A percentile compares a stretch with the other conserved stretches of the same genome.
phyloP scores from a whole-genome alignment of 495 filamentous ascomycete genomes.

The Friedmanniomyces simplex region DNA sequence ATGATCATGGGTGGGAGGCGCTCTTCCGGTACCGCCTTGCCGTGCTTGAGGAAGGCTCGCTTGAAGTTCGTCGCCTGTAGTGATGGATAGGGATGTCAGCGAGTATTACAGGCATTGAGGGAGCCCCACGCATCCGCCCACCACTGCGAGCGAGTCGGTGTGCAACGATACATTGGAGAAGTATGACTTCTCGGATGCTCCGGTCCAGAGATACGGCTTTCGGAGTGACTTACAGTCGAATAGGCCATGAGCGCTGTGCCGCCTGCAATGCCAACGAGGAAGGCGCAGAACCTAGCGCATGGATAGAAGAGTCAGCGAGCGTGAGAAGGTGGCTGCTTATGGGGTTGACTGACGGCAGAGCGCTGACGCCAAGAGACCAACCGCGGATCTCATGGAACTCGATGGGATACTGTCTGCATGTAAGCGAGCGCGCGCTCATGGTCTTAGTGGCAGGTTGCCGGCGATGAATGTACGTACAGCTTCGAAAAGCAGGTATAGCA shows the following conservation, averaged over 20 bases:
- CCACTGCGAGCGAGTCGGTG: too few relatives aligned
- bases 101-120: background rate
- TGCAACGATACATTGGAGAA: too few relatives aligned
- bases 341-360: conserved; percentile 17
- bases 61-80: conserved; percentile 14
- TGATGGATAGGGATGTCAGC: background rate
- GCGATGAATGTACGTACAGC: conserved; percentile 11
- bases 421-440: background rate
- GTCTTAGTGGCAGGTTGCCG: background rate
- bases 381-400: conserved; percentile 25
- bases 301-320: too few relatives aligned
- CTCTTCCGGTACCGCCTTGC: conserved; percentile 25
- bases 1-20: conserved; percentile 31
- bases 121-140: too few relatives aligned
- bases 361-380: conserved; percentile 25
- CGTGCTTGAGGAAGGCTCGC: conserved; percentile 16
- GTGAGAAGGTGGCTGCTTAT: too few relatives aligned
- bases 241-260: conserved; percentile 13
- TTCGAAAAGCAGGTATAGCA: conserved; percentile 30
- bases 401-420: conserved; percentile 22
- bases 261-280: conserved; percentile 7
- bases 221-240: background rate
- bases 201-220: too few relatives aligned
- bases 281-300: conserved; percentile 14
- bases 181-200: too few relatives aligned